Evolutionary conservation across 2,329 filamentous ascomycete genomes (phyloP), one percentile per base, ranked within the genome.

Genomic region (Arthrobotrys entomopaga): DNA sequence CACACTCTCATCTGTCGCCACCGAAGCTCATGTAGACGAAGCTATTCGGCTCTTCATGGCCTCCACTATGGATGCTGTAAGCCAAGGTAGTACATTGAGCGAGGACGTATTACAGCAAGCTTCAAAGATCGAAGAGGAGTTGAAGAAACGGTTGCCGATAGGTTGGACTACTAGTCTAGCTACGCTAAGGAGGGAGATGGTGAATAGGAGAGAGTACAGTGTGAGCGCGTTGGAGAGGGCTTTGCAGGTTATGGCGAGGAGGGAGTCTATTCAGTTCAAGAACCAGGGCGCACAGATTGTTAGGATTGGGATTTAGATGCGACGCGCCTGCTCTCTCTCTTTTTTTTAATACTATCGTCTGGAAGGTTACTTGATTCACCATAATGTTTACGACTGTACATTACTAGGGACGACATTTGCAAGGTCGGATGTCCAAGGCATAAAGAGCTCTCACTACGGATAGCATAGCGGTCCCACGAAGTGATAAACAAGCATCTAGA

Each of bases 61-160:
- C 77, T 93, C 90, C 2, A 99, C 95, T 67, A 98, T 99, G 95
- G 94, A 99, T 80, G 95, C 95, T 6, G 93, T 98, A 66, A 94
- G 92, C 72, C 92, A 96, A 79, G 94, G 93, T 73, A 90, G 91
- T 77, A 91, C 90, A 76, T 88, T 91, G 78, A 93, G 89, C 79
- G 90, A 92, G 76, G 94, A 98, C 82, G 84, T 98, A 65, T 94
- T 96, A 82, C 92, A 97, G 58, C 95, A 98, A 81, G 91, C 92
- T 4, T 86, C 86, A 77, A 92, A 92, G 78, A 87, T 98, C 3
- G 95, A 98, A 82, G 88, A 92, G 15, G 95, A 98, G 83, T 84
- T 99, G 59, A 90, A 92, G 82, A 87, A 92, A 67, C 87, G 94
- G 24, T 84, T 99, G 78, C 93, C 95, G 0, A 95, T 99, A 77